Evolutionary conservation across 2,329 filamentous ascomycete species (phyloP), one percentile per base, ranked within the genome.

Genomic region (Fusarium nurragi): DNA sequence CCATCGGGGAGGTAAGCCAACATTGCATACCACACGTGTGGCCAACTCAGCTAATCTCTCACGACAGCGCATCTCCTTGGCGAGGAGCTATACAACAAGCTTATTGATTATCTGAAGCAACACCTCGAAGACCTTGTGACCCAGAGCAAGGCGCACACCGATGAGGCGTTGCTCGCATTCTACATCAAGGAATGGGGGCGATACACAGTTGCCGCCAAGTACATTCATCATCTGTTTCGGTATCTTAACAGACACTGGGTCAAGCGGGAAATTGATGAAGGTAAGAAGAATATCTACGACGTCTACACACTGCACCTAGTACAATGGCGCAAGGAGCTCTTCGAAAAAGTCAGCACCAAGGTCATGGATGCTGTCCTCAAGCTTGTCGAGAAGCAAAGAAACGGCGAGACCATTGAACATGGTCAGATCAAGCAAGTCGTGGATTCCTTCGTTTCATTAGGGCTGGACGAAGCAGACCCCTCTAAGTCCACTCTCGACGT

Each of bases 231-330:
- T 76, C 82, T 99, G 9, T 99, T 99, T 83, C 85, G 90, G 51
- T 99, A 99, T 75, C 87, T 99, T 23, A 99, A 99, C 75, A 88
- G 95, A 26, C 95, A 99, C 79, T 99, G 96, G 95, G 95, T 99
- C 3, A 99, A 97, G 84, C 86, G 95, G 26, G 95, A 99, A 80
- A 97, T 99, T 80, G 95, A 99, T 65, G 95, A 99, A 77, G 95
- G 95, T 30, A 98, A 99, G 81, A 97, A 98, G 82, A 92, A 94
- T 73, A 92, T 98, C 9, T 98, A 96, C 77, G 95, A 99, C 77
- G 95, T 99, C 44, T 99, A 99, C 78, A 99, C 95, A 1, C 81
- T 99, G 32, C 95, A 99, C 72, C 83, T 99, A 37, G 95, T 98
- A 19, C 92, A 94, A 74, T 99, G 95, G 95, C 93, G 94, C 68